Percentiles rank a stretch among this genome's conserved stretches.
Conservation (phyloP, 2,329 filamentous ascomycete species). For the Ophiostoma sp. region DNA sequence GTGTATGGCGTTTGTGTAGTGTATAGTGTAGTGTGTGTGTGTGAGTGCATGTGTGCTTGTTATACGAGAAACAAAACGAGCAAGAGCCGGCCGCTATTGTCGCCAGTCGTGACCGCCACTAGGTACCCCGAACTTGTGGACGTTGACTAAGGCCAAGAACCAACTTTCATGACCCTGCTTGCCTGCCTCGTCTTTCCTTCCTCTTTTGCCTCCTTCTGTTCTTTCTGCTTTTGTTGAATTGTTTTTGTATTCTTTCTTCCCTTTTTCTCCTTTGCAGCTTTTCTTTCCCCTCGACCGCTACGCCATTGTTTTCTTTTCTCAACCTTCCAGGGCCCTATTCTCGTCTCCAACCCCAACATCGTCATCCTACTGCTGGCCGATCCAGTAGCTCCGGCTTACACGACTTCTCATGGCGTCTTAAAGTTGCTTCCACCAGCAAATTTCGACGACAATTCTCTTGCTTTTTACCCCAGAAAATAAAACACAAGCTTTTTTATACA, state of each 20-base stretch:
- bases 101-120: conserved; percentile 5
- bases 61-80: background rate
- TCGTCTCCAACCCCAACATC: background rate
- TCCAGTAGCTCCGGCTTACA: conserved; percentile 13
- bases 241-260: background rate
- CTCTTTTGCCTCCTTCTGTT: background rate
- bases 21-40: background rate
- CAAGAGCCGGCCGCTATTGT: background rate
- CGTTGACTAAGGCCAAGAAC: conserved; percentile 15
- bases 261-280: background rate
- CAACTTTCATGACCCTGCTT: background rate
- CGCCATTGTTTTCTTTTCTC: background rate
- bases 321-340: background rate
- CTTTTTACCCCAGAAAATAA: background rate
- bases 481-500: background rate
- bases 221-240: background rate
- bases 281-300: background rate
- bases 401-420: conserved; percentile 16
- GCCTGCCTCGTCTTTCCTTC: background rate
- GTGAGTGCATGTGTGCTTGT: background rate
- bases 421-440: background rate
- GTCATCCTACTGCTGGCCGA: background rate
- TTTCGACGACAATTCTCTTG: conserved; percentile 2
- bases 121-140: background rate
- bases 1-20: background rate